A percentile compares a stretch with the other conserved stretches of the same genome.
Evolutionary conservation across 495 filamentous ascomycete genomes (phyloP).

Genomic region (Neurospora discreta): DNA sequence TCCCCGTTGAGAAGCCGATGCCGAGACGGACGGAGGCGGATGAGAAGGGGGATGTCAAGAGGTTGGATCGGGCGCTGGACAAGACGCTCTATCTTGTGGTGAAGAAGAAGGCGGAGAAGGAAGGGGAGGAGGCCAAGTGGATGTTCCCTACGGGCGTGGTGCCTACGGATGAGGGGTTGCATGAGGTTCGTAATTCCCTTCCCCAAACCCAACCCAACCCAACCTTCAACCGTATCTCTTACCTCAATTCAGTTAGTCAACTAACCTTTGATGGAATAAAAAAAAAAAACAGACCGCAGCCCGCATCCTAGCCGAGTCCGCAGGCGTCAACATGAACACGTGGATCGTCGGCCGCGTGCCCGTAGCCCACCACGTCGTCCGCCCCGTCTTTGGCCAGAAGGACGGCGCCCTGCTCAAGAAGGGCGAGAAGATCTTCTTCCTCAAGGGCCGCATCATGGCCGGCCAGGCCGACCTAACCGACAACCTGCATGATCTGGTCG

Average conservation of each 20-base stretch:
- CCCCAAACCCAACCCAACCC: no score
- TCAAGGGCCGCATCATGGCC: constrained; percentile 91
- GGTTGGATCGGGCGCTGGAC: constrained; percentile 65
- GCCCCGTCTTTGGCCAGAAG: constrained; percentile 28
- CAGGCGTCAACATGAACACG: constrained; percentile 95
- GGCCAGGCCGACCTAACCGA: constrained; percentile 74
- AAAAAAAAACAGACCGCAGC: constrained; percentile 55
- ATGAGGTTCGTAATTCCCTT: constrained; percentile 45
- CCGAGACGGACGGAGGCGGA: constrained; percentile 72
- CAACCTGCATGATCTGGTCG: constrained; percentile 60
- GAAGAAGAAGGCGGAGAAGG: constrained; percentile 41
- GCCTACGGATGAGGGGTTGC: constrained; percentile 58
- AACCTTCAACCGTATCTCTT: no score
- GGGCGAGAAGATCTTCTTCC: constrained; percentile 85
- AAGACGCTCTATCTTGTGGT: constrained; percentile 82
- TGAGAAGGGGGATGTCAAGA: constrained; percentile 55
- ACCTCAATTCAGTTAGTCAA: no score
- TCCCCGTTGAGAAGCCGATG: constrained; percentile 61
- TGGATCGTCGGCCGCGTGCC: constrained; percentile 93
- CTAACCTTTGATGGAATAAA: no score
- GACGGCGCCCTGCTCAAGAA: constrained; percentile 18
- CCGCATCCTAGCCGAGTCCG: constrained; percentile 61
- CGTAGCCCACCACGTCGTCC: constrained; percentile 61
- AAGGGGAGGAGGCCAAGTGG: constrained; percentile 56
- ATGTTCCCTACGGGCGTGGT: constrained; percentile 63